Conservation (phyloP, 345 rosid species). For the Melaleuca quinquenervia region DNA sequence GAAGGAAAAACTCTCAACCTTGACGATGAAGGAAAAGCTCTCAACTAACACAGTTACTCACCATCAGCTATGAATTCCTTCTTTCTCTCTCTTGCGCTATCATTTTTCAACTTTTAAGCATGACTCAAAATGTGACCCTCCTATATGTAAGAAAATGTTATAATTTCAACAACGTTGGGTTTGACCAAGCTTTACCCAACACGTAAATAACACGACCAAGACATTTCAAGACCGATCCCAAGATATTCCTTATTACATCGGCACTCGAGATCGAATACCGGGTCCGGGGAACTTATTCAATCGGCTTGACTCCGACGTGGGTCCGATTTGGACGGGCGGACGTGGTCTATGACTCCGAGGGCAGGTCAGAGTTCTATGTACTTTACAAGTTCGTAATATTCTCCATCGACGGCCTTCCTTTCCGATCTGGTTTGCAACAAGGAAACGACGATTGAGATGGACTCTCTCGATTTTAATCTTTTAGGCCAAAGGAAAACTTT, state of each 20-base stretch:
- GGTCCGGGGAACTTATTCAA: neutral
- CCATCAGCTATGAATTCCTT: no score
- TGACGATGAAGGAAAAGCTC: no score
- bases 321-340: neutral
- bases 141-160: neutral
- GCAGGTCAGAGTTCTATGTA: neutral
- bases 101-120: no score
- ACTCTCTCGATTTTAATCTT: neutral
- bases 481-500: neutral
- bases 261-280: neutral
- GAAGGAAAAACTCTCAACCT: no score
- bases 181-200: fast-evolving
- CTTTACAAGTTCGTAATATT: neutral
- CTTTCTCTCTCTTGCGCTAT: no score
- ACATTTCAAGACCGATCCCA: neutral
- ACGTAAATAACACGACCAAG: neutral
- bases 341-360: neutral
- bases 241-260: neutral
- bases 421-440: neutral
- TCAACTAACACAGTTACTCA: no score
- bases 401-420: neutral
- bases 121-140: neutral
- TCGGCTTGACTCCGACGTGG: neutral
- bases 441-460: neutral
- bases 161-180: neutral